Base-by-base conservation (phyloP, 176 grass and related monocot species). In the Melocanna baccifera region DNA sequence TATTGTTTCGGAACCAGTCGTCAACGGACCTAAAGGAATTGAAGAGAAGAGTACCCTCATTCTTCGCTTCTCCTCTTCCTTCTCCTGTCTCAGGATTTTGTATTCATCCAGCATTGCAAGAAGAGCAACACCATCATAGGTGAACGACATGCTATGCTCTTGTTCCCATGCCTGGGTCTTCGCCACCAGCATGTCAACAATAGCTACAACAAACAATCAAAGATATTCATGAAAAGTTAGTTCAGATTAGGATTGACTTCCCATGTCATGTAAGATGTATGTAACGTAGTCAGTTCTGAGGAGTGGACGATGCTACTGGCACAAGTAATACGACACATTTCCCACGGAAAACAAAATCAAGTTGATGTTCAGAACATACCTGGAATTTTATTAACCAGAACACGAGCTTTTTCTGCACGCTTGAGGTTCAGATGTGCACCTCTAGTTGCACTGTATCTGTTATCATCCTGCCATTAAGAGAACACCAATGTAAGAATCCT, bases 391-490 rank as follows among this genome's bases (percentile, higher is more conserved):
- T 92, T 92, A 66, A 98, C 93, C 79, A 95, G 67, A 75, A 92
- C 79, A 81, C 96, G 96, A 69, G 93, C 93, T 87, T 92, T 98
- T 85, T 98, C 96, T 78, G 96, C 93, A 64, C 89, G 91, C 63
- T 98, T 98, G 61, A 98, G 93, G 66, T 95, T 98, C 73, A 95
- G 84, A 87, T 98, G 96, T 87, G 93, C 96, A 85, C 96, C 96
- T 85, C 96, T 90, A 28, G 87, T 95, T 50, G 93, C 87, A 86
- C 91, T 95, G 87, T 95, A 98, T 87, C 93, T 93, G 86, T 94
- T 95, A 78, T 98, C 93, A 85, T 98, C 96, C 96, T 98, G 85
- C 53, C 58, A 63, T 30, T 29, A 82, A 81, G 12, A 48, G 50
- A 68, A 48, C 46, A 64, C 45, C 22, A 32, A 26, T 40, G 6